Conservation (phyloP, 1,139 yeast species). For the Wickerhamiella pararugosa region DNA sequence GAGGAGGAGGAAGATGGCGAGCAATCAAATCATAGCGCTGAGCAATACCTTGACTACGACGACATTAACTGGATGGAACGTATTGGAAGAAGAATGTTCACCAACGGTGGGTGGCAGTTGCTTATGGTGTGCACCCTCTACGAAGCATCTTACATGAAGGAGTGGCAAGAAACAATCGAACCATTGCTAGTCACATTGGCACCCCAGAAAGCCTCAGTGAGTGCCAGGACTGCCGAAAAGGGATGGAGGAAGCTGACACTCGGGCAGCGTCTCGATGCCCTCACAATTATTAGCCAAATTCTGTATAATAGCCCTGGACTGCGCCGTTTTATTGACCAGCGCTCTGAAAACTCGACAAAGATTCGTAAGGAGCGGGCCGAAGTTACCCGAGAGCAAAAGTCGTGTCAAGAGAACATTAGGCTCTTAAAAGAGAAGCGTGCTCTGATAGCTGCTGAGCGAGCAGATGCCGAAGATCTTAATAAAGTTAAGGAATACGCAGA, state of each 20-base stretch:
- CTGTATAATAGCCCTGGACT: constrained; percentile 44
- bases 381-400: constrained; percentile 45
- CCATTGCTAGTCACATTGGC: constrained; percentile 40
- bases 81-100: constrained; percentile 55
- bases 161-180: constrained; percentile 34
- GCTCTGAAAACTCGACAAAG: constrained; percentile 48
- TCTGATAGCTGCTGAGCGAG: constrained; percentile 6
- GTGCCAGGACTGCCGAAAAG: constrained; percentile 28
- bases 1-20: constrained; percentile 14
- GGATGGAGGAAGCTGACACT: constrained; percentile 40
- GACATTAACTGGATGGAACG: constrained; percentile 65
- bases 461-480: constrained; percentile 15
- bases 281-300: constrained; percentile 43
- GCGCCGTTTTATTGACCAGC: constrained; percentile 50
- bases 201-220: constrained; percentile 31
- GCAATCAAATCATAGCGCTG: constrained; percentile 10
- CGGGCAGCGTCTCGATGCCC: constrained; percentile 36
- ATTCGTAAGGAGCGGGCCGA: constrained; percentile 59
- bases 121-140: constrained; percentile 55
- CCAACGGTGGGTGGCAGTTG: constrained; percentile 77
- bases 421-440: constrained; percentile 20
- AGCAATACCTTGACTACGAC: constrained; percentile 27
- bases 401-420: constrained; percentile 34
- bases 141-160: constrained; percentile 41
- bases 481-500: constrained; percentile 8